Evolutionary conservation across 768 basidiomycete species (phyloP).

Genomic region (Suillus subluteus): DNA sequence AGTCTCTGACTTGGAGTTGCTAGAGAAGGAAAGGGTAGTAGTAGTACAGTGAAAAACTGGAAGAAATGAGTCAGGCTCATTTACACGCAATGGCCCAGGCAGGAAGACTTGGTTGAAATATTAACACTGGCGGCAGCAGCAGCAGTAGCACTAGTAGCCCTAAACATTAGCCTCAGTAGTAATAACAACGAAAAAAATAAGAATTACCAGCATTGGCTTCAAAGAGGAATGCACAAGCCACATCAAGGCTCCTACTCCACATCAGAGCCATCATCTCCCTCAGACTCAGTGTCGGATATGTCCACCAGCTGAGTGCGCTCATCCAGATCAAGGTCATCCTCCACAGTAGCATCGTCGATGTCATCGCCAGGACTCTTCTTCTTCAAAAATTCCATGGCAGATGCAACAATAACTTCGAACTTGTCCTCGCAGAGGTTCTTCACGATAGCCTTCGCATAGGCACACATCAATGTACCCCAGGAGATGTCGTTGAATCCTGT

Average conservation of each 20-base stretch:
- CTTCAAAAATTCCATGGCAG: neutral
- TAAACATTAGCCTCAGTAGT: too few species aligned
- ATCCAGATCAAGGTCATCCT: constrained; percentile 4
- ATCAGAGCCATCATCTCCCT: neutral
- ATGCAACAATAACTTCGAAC: neutral
- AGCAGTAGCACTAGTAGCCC: too few species aligned
- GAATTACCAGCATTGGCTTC: neutral
- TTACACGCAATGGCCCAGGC: too few species aligned
- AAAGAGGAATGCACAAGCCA: neutral
- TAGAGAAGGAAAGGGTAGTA: too few species aligned
- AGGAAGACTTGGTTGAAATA: too few species aligned
- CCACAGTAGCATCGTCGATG: neutral
- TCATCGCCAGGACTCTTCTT: neutral
- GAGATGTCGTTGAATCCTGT: neutral
- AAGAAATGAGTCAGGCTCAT: too few species aligned
- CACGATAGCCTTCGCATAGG: neutral
- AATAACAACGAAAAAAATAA: neutral
- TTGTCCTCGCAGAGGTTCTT: neutral
- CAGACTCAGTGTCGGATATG: neutral
- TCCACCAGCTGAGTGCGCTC: neutral
- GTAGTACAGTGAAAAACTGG: too few species aligned
- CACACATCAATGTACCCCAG: neutral
- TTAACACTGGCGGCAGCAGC: too few species aligned
- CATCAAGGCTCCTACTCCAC: neutral
- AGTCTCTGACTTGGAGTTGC: too few species aligned